Conservation (phyloP, 345 rosid species). For the Murraya koenigii region DNA sequence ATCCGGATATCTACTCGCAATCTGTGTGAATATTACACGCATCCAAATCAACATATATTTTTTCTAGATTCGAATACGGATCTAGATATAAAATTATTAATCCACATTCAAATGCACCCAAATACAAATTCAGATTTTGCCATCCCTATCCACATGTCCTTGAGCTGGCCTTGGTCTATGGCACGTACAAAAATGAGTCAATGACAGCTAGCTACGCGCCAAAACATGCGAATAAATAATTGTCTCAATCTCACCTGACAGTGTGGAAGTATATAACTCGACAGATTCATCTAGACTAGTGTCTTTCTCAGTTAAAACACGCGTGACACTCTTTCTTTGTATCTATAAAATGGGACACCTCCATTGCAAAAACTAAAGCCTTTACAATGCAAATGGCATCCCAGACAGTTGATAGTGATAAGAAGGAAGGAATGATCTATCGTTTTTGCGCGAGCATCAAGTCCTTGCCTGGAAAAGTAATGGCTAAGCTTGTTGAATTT, state of each 20-base stretch:
- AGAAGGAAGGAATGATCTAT: not conserved
- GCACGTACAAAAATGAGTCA: too few relatives aligned
- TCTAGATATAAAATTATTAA: too few relatives aligned
- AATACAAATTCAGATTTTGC: too few relatives aligned
- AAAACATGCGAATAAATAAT: not conserved
- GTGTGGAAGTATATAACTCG: not conserved
- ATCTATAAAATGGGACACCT: not conserved
- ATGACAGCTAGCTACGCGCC: not conserved
- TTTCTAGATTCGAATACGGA: too few relatives aligned
- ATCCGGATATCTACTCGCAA: too few relatives aligned
- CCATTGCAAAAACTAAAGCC: not conserved
- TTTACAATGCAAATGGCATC: not conserved
- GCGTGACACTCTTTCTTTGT: not conserved
- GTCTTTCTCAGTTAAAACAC: not conserved
- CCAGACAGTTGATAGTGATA: not conserved
- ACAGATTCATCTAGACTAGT: not conserved
- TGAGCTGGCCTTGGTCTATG: too few relatives aligned
- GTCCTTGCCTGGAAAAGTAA: not conserved
- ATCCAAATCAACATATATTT: too few relatives aligned
- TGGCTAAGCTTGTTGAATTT: slow-evolving; percentile 3
- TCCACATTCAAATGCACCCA: too few relatives aligned
- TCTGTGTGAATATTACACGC: too few relatives aligned
- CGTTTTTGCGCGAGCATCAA: not conserved
- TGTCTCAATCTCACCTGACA: not conserved
- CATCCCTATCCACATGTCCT: too few relatives aligned